Base-by-base conservation (phyloP, 805 yeast genomes). In the Debaryomyces maramus region DNA sequence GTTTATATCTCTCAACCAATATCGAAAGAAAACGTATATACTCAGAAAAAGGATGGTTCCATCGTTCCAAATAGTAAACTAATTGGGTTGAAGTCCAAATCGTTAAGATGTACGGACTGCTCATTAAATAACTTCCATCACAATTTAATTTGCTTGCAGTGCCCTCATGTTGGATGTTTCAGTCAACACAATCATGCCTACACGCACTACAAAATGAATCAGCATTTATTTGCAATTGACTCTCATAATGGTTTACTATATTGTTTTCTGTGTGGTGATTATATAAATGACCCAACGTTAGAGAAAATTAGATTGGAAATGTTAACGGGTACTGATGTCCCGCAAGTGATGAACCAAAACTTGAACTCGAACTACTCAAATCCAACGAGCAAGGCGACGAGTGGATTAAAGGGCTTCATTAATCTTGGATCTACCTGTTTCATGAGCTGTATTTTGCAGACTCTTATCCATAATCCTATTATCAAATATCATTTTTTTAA, bases 381-480 rank as follows among this genome's bases (percentile, higher is more conserved):
- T 28, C 86, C 88, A 24, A 58, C 68, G 15, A 63, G 55, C 50
- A 75, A 74, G 38, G 84, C 90, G 1, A 70, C 79, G 5, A 75
- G 81, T n/a, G 98, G 97, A 0, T 67, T 93, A 15, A 76, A 85
- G 38, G 99, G 99, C 3, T 78, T 93, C 50, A 82, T 88, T 37
- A 91, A 91, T 60, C 80, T 91, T 82, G 99, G 99, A 0, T 86
- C 99, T 0, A 93, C 99, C 0, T 93, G 99, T 67, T 93, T 88
- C 66, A 91, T 93, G 88, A 86, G 96, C 50, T 85, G 91, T 26
- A 80, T 90, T n/a, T 63, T 93, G 29, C 99, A 93, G 65, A 80
- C 95, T 0, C 65, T 91, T 37, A 70, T 93, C 31, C 99, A 93
- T 60, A 93, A 93, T 56, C 98, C 99, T 5, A 72, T 88, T 42